phyloP scores from a whole-genome alignment of 208 protist species.

The Herpetomonas tarakana region DNA sequence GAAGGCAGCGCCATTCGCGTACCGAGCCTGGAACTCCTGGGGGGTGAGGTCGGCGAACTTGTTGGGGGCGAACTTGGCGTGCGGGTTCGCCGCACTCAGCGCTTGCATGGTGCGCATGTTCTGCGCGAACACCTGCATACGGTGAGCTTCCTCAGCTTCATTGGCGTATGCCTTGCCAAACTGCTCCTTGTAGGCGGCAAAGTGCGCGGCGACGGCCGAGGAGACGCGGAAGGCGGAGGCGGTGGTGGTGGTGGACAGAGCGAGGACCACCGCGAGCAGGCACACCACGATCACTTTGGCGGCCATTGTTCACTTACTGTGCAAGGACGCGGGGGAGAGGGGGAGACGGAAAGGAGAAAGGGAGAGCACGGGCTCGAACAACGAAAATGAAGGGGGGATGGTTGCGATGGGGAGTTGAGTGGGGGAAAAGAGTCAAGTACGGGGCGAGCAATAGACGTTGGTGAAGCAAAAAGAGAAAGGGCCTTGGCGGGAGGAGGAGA shows the following conservation, averaged over 20 bases:
- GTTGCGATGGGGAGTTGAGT: too few relatives aligned
- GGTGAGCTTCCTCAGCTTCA: conserved; percentile 41
- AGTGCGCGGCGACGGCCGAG: conserved; percentile 21
- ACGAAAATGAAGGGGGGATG: too few relatives aligned
- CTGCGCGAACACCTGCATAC: conserved; percentile 47
- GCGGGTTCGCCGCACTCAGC: conserved; percentile 45
- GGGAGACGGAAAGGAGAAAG: too few relatives aligned
- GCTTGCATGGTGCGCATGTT: conserved; percentile 47
- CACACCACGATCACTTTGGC: conserved; percentile 6
- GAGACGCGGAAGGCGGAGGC: conserved; percentile 3
- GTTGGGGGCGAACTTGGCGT: conserved; percentile 47
- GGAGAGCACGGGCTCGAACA: too few relatives aligned
- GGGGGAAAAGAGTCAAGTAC: too few relatives aligned
- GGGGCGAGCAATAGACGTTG: too few relatives aligned
- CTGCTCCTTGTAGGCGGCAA: conserved; percentile 64
- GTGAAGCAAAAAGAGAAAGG: too few relatives aligned
- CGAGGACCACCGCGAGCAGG: conserved; percentile 14
- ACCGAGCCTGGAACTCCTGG: conserved; percentile 42
- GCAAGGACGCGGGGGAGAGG: too few relatives aligned
- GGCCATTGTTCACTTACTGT: too few relatives aligned
- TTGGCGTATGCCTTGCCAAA: conserved; percentile 65
- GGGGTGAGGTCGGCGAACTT: conserved; percentile 49
- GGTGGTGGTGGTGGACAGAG: conserved; percentile 2
- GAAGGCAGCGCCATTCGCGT: conserved; percentile 23
- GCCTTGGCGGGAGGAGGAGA: too few relatives aligned